Evolutionary conservation across 257 asterid genomes (phyloP).

Genomic region (Solanum bulbocastanum): DNA sequence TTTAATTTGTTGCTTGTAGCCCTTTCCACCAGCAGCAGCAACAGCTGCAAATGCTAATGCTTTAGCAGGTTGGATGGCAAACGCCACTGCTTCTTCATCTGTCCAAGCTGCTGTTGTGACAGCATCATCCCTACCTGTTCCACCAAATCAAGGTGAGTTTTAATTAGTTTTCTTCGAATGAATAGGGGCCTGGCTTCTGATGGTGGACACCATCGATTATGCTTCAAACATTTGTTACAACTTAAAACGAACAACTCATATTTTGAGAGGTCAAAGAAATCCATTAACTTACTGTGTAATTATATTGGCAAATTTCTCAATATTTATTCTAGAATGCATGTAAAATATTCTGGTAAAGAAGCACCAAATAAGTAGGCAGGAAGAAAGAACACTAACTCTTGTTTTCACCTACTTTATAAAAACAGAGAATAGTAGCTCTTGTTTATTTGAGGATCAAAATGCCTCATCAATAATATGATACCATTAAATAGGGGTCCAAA

Average conservation of each 20-base stretch:
- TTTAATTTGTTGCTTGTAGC: slow-evolving; percentile 36
- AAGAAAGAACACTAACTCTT: not conserved
- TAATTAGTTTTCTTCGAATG: not conserved
- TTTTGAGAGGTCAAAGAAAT: not conserved
- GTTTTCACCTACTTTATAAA: not conserved
- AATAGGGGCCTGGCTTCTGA: not conserved
- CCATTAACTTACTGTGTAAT: not conserved
- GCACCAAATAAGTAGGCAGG: not conserved
- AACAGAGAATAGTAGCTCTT: not conserved
- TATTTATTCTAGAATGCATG: not conserved
- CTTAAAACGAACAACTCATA: not conserved
- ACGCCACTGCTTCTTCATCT: slow-evolving; percentile 91
- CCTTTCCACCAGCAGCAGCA: slow-evolving; percentile 78
- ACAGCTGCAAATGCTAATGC: slow-evolving; percentile 83
- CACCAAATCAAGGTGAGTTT: slow-evolving; percentile 66
- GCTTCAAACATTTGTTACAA: not conserved
- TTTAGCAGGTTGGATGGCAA: slow-evolving; percentile 97
- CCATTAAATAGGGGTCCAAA: not conserved
- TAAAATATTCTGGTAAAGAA: not conserved
- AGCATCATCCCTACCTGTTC: slow-evolving; percentile 80
- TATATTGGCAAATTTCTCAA: not conserved
- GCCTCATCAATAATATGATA: not conserved
- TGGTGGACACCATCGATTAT: not conserved
- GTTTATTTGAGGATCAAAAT: not conserved
- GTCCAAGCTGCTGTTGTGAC: slow-evolving; percentile 96